Evolutionary conservation across 2,329 filamentous ascomycete genomes (phyloP), one percentile per base, ranked within the genome.

Genomic region (Microsporum ferrugineum): DNA sequence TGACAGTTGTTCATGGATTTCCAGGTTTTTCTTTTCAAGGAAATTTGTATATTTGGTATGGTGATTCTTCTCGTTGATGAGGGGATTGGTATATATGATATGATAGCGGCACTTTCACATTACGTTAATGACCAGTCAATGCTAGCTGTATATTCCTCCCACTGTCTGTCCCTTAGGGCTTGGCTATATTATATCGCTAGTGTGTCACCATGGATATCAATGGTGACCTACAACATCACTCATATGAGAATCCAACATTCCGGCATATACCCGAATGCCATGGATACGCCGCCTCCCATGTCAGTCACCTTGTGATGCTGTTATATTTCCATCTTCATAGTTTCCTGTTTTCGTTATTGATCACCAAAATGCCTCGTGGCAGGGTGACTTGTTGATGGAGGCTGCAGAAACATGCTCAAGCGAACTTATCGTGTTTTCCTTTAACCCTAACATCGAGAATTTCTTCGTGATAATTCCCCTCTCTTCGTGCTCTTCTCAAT

Each of bases 381-480:
- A 51, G 8, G 23, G 27, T 29, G 27, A 23, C 1, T 12, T 29
- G 0, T 27, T 23, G 23, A 27, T 36, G 34, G 5, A 36, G 5
- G 34, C 5, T 36, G 34, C 8, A 39, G 5, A 33, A 51, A 23
- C 23, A 2, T 12, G 5, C 29, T 3, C 2, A 76, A 51, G 75
- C 75, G 70, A 78, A 96, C 73, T 95, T 95, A 76, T 96, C 91
- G 75, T 95, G 91, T 77, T 95, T 96, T 61, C 85, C 86, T 78
- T 96, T 96, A 34, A 94, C 87, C 74, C 92, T 94, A 60, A 96
- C 79, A 75, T 95, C 86, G 65, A 97, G 75, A 69, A 96, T 75
- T 67, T 83, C 83, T 76, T 97, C 91, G 72, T 96, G 88, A 71
- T 94, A 96, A 71, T 92, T 86, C 0, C 94, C 94, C 68, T 96